Base-by-base conservation (phyloP, 805 yeast species). In the Hanseniaspora lindneri region DNA sequence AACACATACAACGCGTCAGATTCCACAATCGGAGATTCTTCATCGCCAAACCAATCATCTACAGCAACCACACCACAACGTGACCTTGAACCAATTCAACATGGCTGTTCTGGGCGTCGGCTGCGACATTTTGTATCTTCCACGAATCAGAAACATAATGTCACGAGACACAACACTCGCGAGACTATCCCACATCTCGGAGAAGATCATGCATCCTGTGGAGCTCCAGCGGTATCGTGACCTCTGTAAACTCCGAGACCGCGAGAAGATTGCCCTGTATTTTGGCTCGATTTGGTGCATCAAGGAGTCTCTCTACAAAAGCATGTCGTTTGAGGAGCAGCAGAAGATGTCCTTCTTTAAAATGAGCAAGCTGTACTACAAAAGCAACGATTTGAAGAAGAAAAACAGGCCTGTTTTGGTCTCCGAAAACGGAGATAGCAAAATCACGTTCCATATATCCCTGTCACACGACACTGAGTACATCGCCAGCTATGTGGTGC, bases 381-480 rank as follows among this genome's bases (percentile, higher is more conserved):
- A 44, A 28, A 33, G 16, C 3, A 44, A 44, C 30, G 41, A 44
- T 17, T 14, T 17, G 2, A 14, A 21, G 14, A 17, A 37, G 24
- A 44, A 37, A 24, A 23, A 37, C 42, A 36, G 36, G 27, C 49
- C 49, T 29, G 14, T 37, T 3, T 17, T 44, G 9, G n/a, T 44
- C 25, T 20, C 13, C 6, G 24, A 30, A 16, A 32, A 37, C 16
- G 21, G 25, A 17, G n/a, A 20, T 21, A 2, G 11, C 2, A 19
- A 25, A n/a, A 39, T 39, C 11, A 39, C 27, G 13, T 28, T 29
- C n/a, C 51, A 49, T 19, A 17, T 49, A 11, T 42, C 48, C 8
- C 7, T 49, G 13, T 49, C 51, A 5, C 51, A 49, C 30, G 51
- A 49, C 21, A 39, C 39, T 13, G 44, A 49, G 11, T 49, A 49